Conservation (phyloP, 2,329 filamentous ascomycete species). For the Ambrosiella xylebori region DNA sequence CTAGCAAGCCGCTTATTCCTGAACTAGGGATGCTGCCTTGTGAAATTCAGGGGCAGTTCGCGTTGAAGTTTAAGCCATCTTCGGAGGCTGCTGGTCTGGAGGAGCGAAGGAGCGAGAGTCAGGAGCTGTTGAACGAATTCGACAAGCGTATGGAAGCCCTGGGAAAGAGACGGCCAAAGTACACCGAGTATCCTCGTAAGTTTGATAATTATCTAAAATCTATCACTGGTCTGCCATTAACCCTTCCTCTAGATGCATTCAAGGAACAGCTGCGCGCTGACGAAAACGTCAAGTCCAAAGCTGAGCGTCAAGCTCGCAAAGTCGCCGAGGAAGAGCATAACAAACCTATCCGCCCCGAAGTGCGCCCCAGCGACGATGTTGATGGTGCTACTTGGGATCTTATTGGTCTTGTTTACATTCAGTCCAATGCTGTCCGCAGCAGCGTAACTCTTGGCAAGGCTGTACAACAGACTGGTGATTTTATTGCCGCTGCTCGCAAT, state of each 20-base stretch:
- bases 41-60: conserved; percentile 28
- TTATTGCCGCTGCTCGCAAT: conserved; percentile 30
- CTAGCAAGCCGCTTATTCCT: conserved; percentile 23
- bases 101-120: conserved; percentile 25
- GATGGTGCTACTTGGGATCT: conserved; percentile 37
- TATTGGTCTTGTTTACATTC: conserved; percentile 32
- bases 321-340: conserved; percentile 24
- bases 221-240: not conserved
- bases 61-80: conserved; percentile 25
- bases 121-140: conserved; percentile 24
- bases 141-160: conserved; percentile 25
- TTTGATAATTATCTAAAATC: not conserved
- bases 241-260: conserved; percentile 21
- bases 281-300: conserved; percentile 28
- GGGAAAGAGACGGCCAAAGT: conserved; percentile 28
- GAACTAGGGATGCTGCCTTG: conserved; percentile 25
- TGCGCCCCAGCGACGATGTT: conserved; percentile 27
- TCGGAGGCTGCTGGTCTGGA: conserved; percentile 24
- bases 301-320: conserved; percentile 28
- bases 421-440: conserved; percentile 23
- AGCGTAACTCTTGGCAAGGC: conserved; percentile 27
- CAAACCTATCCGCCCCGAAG: conserved; percentile 26
- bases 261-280: conserved; percentile 31
- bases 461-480: conserved; percentile 34
- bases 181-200: conserved; percentile 29